Percentiles rank a stretch among this genome's conserved stretches.
These are phyloP conservation scores for Amphirosellinia nigrospora DNA, from an alignment of 495 filamentous ascomycete species.

Conservation along the genomic window DNA sequence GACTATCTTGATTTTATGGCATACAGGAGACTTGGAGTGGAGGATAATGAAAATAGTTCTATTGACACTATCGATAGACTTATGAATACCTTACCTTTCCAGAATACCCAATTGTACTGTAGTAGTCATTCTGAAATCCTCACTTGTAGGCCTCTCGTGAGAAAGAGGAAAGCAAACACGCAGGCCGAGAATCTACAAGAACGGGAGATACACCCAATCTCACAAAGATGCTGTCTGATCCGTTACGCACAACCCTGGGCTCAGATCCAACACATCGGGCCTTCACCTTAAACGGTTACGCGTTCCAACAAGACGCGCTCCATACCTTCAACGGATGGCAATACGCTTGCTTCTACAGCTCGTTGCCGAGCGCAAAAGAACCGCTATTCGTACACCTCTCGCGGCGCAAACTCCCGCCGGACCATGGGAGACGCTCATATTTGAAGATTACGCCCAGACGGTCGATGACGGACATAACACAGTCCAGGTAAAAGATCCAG, in stretches of 20 bases:
- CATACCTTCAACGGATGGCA: slow-evolving; percentile 49
- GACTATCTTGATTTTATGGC: neutral
- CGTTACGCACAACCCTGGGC: slow-evolving; percentile 34
- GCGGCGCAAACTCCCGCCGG: slow-evolving; percentile 45
- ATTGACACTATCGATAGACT: neutral
- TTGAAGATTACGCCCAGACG: slow-evolving; percentile 57
- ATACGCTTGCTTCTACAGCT: slow-evolving; percentile 53
- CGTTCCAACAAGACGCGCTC: slow-evolving; percentile 53
- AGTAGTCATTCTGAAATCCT: neutral
- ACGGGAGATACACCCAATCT: neutral
- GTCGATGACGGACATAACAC: slow-evolving; percentile 58
- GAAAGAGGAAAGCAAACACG: neutral
- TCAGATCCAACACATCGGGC: slow-evolving; percentile 44
- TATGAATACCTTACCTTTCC: neutral
- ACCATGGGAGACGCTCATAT: slow-evolving; percentile 49
- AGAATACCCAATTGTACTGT: neutral
- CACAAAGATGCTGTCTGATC: slow-evolving; percentile 15
- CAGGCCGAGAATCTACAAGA: neutral
- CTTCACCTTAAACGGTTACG: slow-evolving; percentile 49
- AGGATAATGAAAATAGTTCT: neutral
- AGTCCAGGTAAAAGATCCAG: slow-evolving; percentile 43
- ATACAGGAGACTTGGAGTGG: neutral
- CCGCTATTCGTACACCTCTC: slow-evolving; percentile 51
- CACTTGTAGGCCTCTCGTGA: neutral
- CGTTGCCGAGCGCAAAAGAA: slow-evolving; percentile 35